Percentiles rank a stretch among this genome's conserved stretches.
Conservation (phyloP, 2,329 filamentous ascomycete genomes). For the Purpureocillium takamizusanense region DNA sequence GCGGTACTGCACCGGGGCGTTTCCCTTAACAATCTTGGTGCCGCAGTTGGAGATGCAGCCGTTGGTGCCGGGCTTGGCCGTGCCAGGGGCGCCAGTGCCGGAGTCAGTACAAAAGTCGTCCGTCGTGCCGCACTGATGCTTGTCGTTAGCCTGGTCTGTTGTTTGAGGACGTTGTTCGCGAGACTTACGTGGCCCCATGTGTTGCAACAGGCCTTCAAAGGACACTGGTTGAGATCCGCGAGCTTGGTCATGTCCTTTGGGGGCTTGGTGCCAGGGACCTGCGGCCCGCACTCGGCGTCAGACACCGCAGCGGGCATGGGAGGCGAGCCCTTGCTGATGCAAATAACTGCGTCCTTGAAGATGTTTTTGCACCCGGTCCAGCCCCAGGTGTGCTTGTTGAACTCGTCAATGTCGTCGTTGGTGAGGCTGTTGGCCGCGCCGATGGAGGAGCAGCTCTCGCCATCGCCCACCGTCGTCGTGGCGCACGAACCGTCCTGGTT, state of each 20-base stretch:
- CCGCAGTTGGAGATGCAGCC: constrained; percentile 20
- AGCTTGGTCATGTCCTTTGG: constrained; percentile 8
- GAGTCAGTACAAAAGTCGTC: constrained; percentile 25
- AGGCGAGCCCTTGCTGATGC: constrained; percentile 11
- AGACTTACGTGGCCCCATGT: constrained; percentile 22
- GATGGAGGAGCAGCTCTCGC: constrained; percentile 23
- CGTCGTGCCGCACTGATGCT: constrained; percentile 26
- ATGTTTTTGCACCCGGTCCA: constrained; percentile 12
- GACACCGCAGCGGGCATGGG: constrained; percentile 11
- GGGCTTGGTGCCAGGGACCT: constrained; percentile 11
- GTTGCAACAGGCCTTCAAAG: constrained; percentile 21
- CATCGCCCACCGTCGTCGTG: constrained; percentile 18
- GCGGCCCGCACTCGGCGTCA: constrained; percentile 14
- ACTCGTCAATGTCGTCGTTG: constrained; percentile 8
- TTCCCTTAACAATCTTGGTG: constrained; percentile 18
- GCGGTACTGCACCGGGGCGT: constrained; percentile 12
- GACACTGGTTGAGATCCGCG: constrained; percentile 17
- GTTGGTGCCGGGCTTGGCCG: constrained; percentile 13
- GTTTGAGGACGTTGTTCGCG: no score
- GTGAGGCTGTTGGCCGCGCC: constrained; percentile 12
- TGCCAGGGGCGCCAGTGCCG: constrained; percentile 25
- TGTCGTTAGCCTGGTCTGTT: no score
- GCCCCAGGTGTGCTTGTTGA: constrained; percentile 19
- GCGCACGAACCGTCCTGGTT: constrained; percentile 24
- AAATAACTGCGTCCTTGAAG: constrained; percentile 8